Conservation (phyloP, 495 filamentous ascomycete species). For the Podospora bellae-mahoneyi region DNA sequence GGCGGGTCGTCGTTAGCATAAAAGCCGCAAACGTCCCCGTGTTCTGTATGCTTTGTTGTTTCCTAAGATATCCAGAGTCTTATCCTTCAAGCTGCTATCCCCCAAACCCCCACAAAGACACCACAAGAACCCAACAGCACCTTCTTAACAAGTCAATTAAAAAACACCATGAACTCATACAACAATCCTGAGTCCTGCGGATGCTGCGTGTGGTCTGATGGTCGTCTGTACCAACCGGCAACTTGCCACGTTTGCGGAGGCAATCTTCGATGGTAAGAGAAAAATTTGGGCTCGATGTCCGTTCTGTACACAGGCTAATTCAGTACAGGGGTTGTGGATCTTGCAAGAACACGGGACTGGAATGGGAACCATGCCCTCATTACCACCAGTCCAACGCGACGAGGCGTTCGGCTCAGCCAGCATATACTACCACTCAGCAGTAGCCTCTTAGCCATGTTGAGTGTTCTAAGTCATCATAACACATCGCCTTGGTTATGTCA, state of each 20-base stretch:
- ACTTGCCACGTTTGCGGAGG: conserved; percentile 4
- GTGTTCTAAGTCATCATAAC: background rate
- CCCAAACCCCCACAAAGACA: background rate
- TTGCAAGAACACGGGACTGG: conserved; percentile 4
- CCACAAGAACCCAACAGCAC: background rate
- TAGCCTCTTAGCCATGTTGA: background rate
- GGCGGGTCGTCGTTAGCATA: conserved; percentile 5
- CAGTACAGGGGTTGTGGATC: background rate
- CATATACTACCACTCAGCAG: background rate
- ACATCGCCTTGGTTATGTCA: background rate
- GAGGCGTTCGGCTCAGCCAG: background rate
- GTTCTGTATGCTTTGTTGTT: background rate
- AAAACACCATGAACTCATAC: background rate
- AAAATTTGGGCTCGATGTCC: background rate
- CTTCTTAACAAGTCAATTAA: background rate
- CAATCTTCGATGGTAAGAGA: conserved; percentile 1
- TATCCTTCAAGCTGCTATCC: background rate
- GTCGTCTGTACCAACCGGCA: conserved; percentile 5
- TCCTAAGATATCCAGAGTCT: background rate
- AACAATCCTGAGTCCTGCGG: conserved; percentile 15
- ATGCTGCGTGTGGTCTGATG: conserved; percentile 7
- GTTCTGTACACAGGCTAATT: background rate
- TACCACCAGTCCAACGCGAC: background rate
- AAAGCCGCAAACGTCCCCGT: conserved; percentile 4
- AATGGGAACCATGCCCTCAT: conserved; percentile 17